Conservation (phyloP, 192 early-diverging fungal genomes). For the Dissophora globulifera region DNA sequence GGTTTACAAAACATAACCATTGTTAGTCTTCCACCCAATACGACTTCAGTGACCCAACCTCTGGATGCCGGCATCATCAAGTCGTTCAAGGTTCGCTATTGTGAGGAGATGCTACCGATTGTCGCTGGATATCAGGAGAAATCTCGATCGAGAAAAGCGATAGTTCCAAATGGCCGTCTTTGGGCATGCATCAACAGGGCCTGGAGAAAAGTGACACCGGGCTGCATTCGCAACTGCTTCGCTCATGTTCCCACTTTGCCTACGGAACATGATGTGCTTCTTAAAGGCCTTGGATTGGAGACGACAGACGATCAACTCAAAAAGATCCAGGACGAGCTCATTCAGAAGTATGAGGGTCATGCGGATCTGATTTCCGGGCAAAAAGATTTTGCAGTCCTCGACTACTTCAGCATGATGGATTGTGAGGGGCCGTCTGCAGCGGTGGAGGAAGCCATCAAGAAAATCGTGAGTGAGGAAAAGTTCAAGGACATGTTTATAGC, state of each 20-base stretch:
- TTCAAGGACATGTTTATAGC: neutral
- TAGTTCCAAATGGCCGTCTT: neutral
- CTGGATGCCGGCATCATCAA: conserved; percentile 13
- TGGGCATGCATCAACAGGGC: neutral
- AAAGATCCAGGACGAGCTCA: neutral
- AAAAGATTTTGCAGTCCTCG: neutral
- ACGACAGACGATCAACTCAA: neutral
- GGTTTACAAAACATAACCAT: too few relatives aligned
- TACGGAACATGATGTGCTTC: too few relatives aligned
- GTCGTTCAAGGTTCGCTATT: neutral
- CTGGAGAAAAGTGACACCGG: neutral
- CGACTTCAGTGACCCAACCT: conserved; percentile 3
- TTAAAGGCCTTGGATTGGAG: neutral
- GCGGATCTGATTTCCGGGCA: too few relatives aligned
- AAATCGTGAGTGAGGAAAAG: neutral
- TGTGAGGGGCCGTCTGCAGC: too few relatives aligned
- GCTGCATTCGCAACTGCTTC: conserved; percentile 6
- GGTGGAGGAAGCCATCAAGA: neutral
- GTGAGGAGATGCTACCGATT: neutral
- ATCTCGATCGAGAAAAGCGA: neutral
- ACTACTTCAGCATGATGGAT: too few relatives aligned
- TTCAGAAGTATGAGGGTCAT: too few relatives aligned
- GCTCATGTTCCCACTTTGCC: conserved; percentile 5
- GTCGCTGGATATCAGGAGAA: neutral
- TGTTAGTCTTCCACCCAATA: neutral